These are phyloP conservation scores for Barbarea vulgaris DNA, from an alignment of 345 rosid species.

Conservation along the genomic window DNA sequence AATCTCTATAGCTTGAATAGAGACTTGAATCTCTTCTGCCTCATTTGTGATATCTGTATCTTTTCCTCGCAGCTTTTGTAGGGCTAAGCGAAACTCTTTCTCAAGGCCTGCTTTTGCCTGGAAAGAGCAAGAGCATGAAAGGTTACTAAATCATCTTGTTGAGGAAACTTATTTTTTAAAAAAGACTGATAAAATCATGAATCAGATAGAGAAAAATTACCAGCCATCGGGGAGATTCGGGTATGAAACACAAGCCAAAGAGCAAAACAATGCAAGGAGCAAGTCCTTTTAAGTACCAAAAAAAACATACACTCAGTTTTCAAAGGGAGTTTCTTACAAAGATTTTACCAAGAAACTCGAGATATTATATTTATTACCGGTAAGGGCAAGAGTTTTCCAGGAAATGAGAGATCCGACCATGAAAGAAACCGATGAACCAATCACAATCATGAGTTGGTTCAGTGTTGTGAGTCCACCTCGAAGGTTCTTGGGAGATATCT, in stretches of 20 bases:
- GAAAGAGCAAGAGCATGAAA: constrained; percentile 5
- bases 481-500: constrained; percentile 88
- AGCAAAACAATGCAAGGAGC: constrained; percentile 72
- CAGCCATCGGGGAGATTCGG: constrained; percentile 96
- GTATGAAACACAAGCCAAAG: constrained; percentile 68
- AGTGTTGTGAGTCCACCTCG: constrained; percentile 87
- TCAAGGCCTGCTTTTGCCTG: constrained; percentile 76
- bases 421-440: constrained; percentile 68
- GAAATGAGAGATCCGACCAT: constrained; percentile 63
- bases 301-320: constrained; percentile 29
- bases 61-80: constrained; percentile 69
- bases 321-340: neutral
- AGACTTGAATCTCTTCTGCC: constrained; percentile 75
- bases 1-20: constrained; percentile 54
- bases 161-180: neutral
- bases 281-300: constrained; percentile 53
- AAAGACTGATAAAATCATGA: neutral
- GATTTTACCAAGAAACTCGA: neutral
- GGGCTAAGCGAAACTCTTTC: constrained; percentile 65
- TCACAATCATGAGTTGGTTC: constrained; percentile 84
- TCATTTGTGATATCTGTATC: constrained; percentile 64
- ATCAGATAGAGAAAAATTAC: constrained; percentile 43
- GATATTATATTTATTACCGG: constrained; percentile 61
- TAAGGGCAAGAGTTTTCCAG: constrained; percentile 82
- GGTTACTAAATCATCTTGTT: neutral